Percentiles rank a stretch among this genome's conserved stretches.
These are phyloP conservation scores for Fusarium setosum DNA, from an alignment of 2,329 filamentous ascomycete genomes.

Conservation along the genomic window DNA sequence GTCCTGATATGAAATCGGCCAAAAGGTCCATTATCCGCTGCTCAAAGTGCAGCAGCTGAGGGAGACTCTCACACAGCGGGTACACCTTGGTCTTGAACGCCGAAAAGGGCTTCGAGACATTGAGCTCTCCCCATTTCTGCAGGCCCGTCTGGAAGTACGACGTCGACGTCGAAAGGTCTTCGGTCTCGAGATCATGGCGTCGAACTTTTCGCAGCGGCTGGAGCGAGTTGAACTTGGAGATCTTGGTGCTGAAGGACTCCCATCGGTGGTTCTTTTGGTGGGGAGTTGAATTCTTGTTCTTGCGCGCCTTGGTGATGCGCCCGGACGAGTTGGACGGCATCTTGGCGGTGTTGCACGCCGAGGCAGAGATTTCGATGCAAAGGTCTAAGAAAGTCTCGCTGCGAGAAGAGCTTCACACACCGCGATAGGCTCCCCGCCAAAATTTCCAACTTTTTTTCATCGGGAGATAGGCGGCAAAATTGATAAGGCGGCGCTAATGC, in stretches of 20 bases:
- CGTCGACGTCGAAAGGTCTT: slow-evolving; percentile 79
- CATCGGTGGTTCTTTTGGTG: slow-evolving; percentile 89
- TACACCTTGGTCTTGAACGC: slow-evolving; percentile 80
- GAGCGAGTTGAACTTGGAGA: slow-evolving; percentile 88
- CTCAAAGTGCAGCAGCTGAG: slow-evolving; percentile 92
- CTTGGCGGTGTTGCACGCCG: slow-evolving; percentile 50
- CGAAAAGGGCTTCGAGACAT: slow-evolving; percentile 84
- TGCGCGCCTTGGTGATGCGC: slow-evolving; percentile 75
- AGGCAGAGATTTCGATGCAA: slow-evolving; percentile 39
- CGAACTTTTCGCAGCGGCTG: slow-evolving; percentile 93
- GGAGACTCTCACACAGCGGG: slow-evolving; percentile 87
- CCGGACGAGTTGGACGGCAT: slow-evolving; percentile 74
- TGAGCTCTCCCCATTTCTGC: slow-evolving; percentile 91
- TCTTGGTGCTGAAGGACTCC: slow-evolving; percentile 90
- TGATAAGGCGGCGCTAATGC: slow-evolving; percentile 47
- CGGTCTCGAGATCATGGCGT: slow-evolving; percentile 83
- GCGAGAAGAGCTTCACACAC: slow-evolving; percentile 36
- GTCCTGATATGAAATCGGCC: slow-evolving; percentile 78
- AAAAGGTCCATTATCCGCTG: slow-evolving; percentile 84
- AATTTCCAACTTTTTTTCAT: slow-evolving; percentile 47
- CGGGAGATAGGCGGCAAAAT: slow-evolving; percentile 49
- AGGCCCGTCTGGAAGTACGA: slow-evolving; percentile 89
- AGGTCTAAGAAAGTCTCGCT: slow-evolving; percentile 28
- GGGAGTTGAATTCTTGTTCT: slow-evolving; percentile 76
- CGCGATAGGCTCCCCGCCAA: slow-evolving; percentile 43